Evolutionary conservation across 192 early-diverging fungal species (phyloP), one percentile per base, ranked within the genome.

Genomic region (Chytriomyces hyalinus): DNA sequence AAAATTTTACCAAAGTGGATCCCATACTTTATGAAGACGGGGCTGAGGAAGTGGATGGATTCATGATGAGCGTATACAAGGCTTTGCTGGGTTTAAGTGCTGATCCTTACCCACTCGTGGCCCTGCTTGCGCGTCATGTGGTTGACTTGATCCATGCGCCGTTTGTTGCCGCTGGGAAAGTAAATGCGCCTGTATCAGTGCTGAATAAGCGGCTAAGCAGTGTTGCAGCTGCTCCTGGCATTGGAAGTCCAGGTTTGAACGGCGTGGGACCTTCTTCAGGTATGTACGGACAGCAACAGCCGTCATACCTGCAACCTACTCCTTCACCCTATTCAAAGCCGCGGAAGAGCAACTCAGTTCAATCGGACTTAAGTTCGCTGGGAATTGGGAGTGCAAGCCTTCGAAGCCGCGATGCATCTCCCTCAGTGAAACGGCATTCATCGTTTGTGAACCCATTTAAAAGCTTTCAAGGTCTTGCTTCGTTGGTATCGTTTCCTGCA

Each of bases 31-130:
- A 13, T 57, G 13, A n/a, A 57, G 53, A 20, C 3, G 53, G 53
- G 15, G 20, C 13, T 2, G 20, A 17, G 15, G 63, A 70, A 11
- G 81, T 65, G 61, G 65, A 48, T 44, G 80, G 47, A 63, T 67
- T 28, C 50, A 80, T 49, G 67, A 74, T 80, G 1, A 85, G 84
- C 17, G 87, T 96, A 17, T 95, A 92, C 91, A 97, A 97, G 85
- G 87, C 90, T 6, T 77, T 97, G 6, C 87, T 97, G 50, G 89
- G 84, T 57, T 86, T 98, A 9, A 92, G 91, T 20, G 88, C 91
- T 0, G 97, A 98, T 73, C 89, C 94, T 44, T 92, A 93, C 72
- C 88, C 86, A 0, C 92, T 92, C 17, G 94, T 97, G 6, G 86
- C 94, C 8, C 70, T 81, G 28, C 75, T 86, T 6, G 95, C 95